A percentile compares a stretch with the other conserved stretches of the same genome.
Evolutionary conservation across 1,139 yeast species (phyloP).

Genomic region (Saccharomyces hybrid): DNA sequence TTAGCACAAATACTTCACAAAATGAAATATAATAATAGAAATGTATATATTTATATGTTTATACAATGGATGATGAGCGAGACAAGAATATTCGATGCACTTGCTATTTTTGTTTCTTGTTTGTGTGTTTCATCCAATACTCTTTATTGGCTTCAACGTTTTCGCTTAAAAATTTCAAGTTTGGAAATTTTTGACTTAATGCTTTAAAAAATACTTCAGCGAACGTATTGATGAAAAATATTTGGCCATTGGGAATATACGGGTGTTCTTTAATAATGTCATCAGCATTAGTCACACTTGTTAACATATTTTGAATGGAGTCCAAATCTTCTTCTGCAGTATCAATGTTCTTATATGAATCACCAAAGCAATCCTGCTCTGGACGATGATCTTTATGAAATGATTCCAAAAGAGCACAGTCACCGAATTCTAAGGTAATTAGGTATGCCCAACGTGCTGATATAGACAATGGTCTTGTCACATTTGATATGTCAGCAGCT

Average conservation of each 20-base stretch:
- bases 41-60: neutral
- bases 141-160: conserved; percentile 35
- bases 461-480: conserved; percentile 67
- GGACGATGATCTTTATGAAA: conserved; percentile 25
- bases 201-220: conserved; percentile 69
- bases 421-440: conserved; percentile 68
- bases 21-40: neutral
- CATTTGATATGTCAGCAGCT: conserved; percentile 92
- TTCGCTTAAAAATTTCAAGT: conserved; percentile 42
- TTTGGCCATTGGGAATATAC: conserved; percentile 62
- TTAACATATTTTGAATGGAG: neutral
- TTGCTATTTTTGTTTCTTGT: conserved; percentile 5
- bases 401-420: conserved; percentile 51
- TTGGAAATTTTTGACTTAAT: conserved; percentile 51
- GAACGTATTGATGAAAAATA: conserved; percentile 75
- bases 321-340: conserved; percentile 2
- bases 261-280: conserved; percentile 37
- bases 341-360: neutral
- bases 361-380: neutral
- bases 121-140: conserved; percentile 33
- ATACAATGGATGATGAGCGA: neutral
- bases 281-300: conserved; percentile 12
- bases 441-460: conserved; percentile 83
- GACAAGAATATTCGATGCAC: neutral
- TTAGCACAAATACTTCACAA: conserved; percentile 1